phyloP scores from a whole-genome alignment of 176 grass and related monocot genomes.

The Oryza officinalis region DNA sequence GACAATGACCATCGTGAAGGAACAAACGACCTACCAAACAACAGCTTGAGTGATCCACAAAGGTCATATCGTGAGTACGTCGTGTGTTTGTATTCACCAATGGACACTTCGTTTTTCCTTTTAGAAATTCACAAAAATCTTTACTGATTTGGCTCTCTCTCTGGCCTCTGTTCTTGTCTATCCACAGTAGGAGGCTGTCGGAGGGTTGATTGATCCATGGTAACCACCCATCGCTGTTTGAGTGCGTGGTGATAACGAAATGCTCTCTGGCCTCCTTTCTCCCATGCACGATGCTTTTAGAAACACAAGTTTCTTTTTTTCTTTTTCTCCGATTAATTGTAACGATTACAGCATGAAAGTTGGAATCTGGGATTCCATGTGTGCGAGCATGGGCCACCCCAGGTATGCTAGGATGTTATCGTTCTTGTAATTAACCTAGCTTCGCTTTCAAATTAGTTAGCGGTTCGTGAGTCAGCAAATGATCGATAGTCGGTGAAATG shows the following conservation, averaged over 20 bases:
- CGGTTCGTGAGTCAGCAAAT: neutral
- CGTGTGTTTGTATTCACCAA: neutral
- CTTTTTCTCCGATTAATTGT: neutral
- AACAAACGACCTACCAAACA: constrained; percentile 30
- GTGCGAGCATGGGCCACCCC: neutral
- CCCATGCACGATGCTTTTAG: constrained; percentile 4
- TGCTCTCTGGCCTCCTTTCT: neutral
- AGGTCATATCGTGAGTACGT: neutral
- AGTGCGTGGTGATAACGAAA: neutral
- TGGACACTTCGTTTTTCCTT: neutral
- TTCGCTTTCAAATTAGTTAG: constrained; percentile 25
- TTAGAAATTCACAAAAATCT: neutral
- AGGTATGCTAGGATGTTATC: neutral
- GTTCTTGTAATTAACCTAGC: neutral
- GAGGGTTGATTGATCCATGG: constrained; percentile 32
- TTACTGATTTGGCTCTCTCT: neutral
- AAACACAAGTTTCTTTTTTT: neutral
- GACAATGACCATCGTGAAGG: constrained; percentile 32
- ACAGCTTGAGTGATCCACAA: neutral
- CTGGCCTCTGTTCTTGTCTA: neutral
- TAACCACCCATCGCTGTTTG: constrained; percentile 6
- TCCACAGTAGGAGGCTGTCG: neutral
- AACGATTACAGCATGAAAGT: neutral
- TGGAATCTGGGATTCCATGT: neutral
- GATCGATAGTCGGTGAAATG: neutral